Base-by-base conservation (phyloP, 495 filamentous ascomycete genomes). In the Aspergillus cavernicola region DNA sequence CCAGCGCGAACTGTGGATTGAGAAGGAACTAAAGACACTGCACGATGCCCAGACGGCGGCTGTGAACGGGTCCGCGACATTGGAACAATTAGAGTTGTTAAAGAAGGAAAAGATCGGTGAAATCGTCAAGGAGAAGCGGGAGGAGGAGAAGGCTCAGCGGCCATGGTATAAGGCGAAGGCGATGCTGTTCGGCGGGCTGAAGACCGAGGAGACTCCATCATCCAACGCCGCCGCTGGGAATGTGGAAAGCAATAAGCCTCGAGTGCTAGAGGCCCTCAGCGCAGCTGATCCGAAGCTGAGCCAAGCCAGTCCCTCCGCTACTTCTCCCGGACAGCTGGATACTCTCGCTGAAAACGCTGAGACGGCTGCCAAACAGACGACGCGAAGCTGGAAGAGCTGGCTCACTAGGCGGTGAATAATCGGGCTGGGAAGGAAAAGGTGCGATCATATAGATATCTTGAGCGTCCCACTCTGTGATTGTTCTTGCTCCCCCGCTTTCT, bases 1-100 rank as follows among this genome's bases (percentile, higher is more conserved):
- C 40, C 82, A 85, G 68, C 77, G 78, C 45, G 72, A 72, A 53
- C 82, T 89, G 51, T 92, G 73, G 73, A 66, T 85, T 67, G 79
- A 83, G 65, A 77, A 79, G 43, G 74, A 86, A 61, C 77, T 87
- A 59, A 77, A 77, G 62, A 73, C 73, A 29, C 62, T 87, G 33
- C 79, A 82, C 41, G 69, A 77, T 42, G 85, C 85, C 20, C 75
- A 79, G 35, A 66, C 82, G 3, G 83, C 85, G 22, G 80, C 78
- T 61, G 81, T 82, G 59, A 74, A 72, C 12, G 85, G 82, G 51
- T 77, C 72, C 18, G 87, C 87, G 1, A 84, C 81, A n/a, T 39
- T 51, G 47, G 75, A 77, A 60, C 68, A 72, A 62, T 57, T 70
- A 32, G 67, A 76, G 35, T 56, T 78, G 15, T 55, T 89, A 36